A percentile compares a stretch with the other conserved stretches of the same genome.
Conservation (phyloP, 108 stramenopile species). For the Aurantiochytrium sp. region DNA sequence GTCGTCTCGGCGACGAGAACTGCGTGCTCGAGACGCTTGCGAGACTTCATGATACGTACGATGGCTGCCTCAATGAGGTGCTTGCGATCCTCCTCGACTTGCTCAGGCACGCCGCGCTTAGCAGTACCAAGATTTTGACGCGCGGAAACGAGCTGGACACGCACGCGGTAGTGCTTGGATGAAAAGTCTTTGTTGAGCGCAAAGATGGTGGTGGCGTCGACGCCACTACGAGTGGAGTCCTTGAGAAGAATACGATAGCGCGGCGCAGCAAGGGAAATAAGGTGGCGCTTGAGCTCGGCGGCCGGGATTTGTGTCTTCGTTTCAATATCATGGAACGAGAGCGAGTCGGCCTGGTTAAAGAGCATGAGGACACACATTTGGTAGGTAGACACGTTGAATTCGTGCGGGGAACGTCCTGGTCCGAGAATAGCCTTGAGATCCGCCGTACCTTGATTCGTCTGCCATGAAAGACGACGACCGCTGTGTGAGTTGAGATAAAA, state of each 20-base stretch:
- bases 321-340: constrained; percentile 72
- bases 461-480: constrained; percentile 86
- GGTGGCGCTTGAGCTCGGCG: constrained; percentile 75
- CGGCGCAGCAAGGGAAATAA: constrained; percentile 88
- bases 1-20: constrained; percentile 88
- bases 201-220: constrained; percentile 74
- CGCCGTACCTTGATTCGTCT: constrained; percentile 79
- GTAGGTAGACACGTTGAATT: constrained; percentile 85
- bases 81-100: constrained; percentile 35
- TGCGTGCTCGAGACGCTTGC: constrained; percentile 80
- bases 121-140: constrained; percentile 27
- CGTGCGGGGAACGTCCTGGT: constrained; percentile 65
- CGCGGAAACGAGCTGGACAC: constrained; percentile 75
- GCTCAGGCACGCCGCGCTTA: constrained; percentile 13
- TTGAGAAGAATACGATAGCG: constrained; percentile 83
- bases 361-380: constrained; percentile 95
- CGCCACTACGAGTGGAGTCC: constrained; percentile 69
- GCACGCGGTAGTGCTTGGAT: constrained; percentile 74
- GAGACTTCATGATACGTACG: constrained; percentile 93
- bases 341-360: constrained; percentile 68
- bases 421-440: constrained; percentile 47
- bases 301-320: constrained; percentile 75
- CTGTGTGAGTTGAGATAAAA: constrained; percentile 87
- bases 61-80: constrained; percentile 89
- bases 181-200: constrained; percentile 78